Percentiles rank a stretch among this genome's conserved stretches.
Evolutionary conservation across 768 basidiomycete genomes (phyloP).

Genomic region (Pluteus cervinus): DNA sequence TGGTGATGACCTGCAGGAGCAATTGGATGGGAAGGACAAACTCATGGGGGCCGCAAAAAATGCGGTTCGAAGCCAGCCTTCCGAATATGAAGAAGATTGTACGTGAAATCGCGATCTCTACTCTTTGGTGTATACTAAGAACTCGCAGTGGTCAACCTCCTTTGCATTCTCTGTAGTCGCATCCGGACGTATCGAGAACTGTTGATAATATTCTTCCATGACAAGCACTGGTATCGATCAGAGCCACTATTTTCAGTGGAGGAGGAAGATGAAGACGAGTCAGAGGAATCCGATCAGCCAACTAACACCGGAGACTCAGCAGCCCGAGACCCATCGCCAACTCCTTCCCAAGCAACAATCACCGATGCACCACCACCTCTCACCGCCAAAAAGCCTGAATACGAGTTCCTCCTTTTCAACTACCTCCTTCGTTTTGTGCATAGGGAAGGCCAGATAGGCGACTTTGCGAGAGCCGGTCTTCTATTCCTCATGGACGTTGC

Average conservation of each 20-base stretch:
- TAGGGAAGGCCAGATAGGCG: constrained; percentile 89
- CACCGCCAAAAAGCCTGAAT: constrained; percentile 65
- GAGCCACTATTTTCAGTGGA: constrained; percentile 72
- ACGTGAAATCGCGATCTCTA: constrained; percentile 23
- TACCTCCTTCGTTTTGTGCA: constrained; percentile 94
- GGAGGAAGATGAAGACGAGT: constrained; percentile 68
- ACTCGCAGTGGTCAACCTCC: constrained; percentile 74
- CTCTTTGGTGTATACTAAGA: constrained; percentile 8
- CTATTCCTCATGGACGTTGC: constrained; percentile 96
- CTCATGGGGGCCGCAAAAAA: constrained; percentile 83
- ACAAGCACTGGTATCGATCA: constrained; percentile 81
- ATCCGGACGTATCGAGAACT: constrained; percentile 86
- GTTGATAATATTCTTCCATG: constrained; percentile 96
- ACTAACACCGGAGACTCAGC: constrained; percentile 12
- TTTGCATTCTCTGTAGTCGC: constrained; percentile 89
- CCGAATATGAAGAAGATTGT: constrained; percentile 88
- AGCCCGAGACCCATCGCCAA: constrained; percentile 42
- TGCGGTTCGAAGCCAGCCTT: constrained; percentile 62
- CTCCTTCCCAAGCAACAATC: constrained; percentile 54
- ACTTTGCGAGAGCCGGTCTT: constrained; percentile 87
- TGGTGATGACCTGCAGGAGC: constrained; percentile 89
- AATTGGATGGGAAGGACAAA: constrained; percentile 69
- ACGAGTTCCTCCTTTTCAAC: constrained; percentile 94
- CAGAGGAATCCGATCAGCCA: constrained; percentile 47
- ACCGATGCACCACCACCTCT: constrained; percentile 42